Evolutionary conservation across 73 alveolate species (phyloP).

Genomic region (Durusdinium trenchii): DNA sequence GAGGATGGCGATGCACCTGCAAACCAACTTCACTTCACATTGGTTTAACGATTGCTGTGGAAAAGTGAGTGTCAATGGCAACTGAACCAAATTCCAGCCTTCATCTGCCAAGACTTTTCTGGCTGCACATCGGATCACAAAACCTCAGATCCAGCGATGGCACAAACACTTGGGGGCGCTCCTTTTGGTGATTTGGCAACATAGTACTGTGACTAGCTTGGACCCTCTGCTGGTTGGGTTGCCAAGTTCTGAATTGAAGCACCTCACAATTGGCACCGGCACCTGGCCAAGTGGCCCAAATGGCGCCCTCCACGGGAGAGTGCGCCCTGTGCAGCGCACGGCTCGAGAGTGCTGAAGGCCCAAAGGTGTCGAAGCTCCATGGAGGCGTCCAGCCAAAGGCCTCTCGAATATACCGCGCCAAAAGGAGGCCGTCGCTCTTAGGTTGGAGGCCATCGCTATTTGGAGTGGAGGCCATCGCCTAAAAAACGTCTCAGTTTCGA

Average conservation of each 20-base stretch:
- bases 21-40: too few species aligned
- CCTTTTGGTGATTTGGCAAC: not conserved
- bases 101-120: conserved; percentile 13
- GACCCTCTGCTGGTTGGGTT: not conserved
- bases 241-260: not conserved
- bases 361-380: conserved; percentile 49
- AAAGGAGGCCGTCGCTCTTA: not conserved
- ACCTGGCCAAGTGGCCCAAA: not conserved
- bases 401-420: not conserved
- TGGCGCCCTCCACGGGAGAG: conserved; percentile 6
- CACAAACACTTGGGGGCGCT: not conserved
- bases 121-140: conserved; percentile 19
- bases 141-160: conserved; percentile 5
- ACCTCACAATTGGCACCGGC: too few species aligned
- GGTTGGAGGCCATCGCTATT: too few species aligned
- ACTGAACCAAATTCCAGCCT: not conserved
- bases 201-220: not conserved
- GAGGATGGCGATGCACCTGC: conserved; percentile 44
- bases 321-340: not conserved
- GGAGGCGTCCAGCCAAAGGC: conserved; percentile 42
- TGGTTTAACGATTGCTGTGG: not conserved
- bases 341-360: conserved; percentile 60
- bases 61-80: not conserved
- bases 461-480: too few species aligned
- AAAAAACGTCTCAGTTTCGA: too few species aligned